These are phyloP conservation scores for Cicer judaicum DNA, from an alignment of 306 rosid species.

Conservation along the genomic window DNA sequence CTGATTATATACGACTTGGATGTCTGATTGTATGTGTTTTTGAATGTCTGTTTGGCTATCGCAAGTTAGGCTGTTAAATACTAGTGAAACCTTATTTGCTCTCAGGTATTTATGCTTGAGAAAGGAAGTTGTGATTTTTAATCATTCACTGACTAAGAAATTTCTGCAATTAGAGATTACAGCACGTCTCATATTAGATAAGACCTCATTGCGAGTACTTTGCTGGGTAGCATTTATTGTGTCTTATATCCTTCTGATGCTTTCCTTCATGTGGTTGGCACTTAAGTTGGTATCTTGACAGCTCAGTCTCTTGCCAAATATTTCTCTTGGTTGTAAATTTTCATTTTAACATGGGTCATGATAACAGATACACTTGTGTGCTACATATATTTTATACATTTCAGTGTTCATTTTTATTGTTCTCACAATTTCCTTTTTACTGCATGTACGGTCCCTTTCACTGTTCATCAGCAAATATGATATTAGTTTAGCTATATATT, in stretches of 20 bases:
- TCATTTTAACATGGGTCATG: not conserved
- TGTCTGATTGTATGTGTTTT: not conserved
- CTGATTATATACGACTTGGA: conserved; percentile 1
- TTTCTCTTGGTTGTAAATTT: conserved; percentile 10
- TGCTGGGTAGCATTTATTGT: not conserved
- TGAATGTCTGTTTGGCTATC: not conserved
- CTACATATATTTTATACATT: conserved; percentile 17
- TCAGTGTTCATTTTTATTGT: conserved; percentile 27
- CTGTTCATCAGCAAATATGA: conserved; percentile 3
- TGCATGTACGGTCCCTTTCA: not conserved
- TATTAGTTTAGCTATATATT: not conserved
- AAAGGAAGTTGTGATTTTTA: conserved; percentile 18
- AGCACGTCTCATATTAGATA: conserved; percentile 5
- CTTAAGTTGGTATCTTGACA: conserved; percentile 28
- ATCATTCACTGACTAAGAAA: not conserved
- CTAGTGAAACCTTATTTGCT: conserved; percentile 13
- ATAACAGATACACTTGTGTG: not conserved
- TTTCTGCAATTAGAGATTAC: not conserved
- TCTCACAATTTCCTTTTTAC: conserved; percentile 4
- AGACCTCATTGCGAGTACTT: conserved; percentile 4
- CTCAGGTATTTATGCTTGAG: not conserved
- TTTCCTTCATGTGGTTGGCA: conserved; percentile 14
- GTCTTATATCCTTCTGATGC: conserved; percentile 1
- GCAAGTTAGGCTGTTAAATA: conserved; percentile 13
- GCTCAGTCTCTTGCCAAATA: conserved; percentile 1